phyloP scores from a whole-genome alignment of 139 green algal genomes.

The Coelastrella sp. region DNA sequence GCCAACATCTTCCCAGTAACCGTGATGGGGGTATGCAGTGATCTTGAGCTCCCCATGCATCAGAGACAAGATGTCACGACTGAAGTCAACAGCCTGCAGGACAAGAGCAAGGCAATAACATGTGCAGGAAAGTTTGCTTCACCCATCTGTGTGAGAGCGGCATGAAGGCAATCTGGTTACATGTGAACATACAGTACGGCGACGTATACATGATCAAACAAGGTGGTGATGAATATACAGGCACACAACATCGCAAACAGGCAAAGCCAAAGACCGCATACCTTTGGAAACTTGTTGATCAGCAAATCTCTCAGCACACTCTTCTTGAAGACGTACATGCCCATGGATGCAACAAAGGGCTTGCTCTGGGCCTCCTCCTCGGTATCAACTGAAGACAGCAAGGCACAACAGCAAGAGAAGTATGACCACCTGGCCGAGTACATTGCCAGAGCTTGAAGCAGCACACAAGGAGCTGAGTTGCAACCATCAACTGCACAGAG shows the following conservation, averaged over 20 bases:
- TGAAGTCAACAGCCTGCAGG: constrained; percentile 87
- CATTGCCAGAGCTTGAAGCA: too few relatives aligned
- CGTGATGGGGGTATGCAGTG: constrained; percentile 58
- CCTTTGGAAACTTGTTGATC: constrained; percentile 43
- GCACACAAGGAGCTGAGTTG: too few relatives aligned
- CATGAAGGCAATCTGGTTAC: not conserved
- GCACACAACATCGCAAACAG: too few relatives aligned
- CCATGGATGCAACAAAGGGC: constrained; percentile 96
- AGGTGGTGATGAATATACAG: too few relatives aligned
- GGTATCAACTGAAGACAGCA: not conserved
- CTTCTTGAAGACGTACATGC: constrained; percentile 98
- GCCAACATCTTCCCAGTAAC: constrained; percentile 97
- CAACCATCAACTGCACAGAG: not conserved
- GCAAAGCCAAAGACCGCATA: not conserved
- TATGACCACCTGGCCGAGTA: too few relatives aligned
- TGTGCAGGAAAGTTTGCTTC: too few relatives aligned
- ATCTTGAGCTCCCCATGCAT: constrained; percentile 42
- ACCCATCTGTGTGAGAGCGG: too few relatives aligned
- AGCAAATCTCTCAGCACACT: constrained; percentile 73
- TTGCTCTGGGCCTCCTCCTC: constrained; percentile 39
- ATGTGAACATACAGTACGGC: not conserved
- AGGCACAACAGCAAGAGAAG: too few relatives aligned
- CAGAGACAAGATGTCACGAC: constrained; percentile 88
- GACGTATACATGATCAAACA: too few relatives aligned
- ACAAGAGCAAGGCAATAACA: not conserved